Conservation (phyloP, 129 eudicot genomes). For the Chrysanthemum makinoi region DNA sequence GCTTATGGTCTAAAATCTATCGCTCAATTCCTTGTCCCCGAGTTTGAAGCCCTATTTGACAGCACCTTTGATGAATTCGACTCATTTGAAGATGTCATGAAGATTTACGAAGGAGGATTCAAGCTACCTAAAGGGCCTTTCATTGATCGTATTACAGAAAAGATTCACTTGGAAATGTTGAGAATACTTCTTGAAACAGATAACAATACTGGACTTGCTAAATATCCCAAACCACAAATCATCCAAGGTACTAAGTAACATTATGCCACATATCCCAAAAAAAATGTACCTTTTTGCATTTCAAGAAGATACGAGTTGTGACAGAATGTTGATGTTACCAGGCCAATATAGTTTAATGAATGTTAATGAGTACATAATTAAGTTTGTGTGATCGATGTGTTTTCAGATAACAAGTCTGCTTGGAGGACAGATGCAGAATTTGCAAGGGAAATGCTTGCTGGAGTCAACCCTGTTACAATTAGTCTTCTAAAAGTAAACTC, state of each 20-base stretch:
- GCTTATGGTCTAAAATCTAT: slow-evolving; percentile 52
- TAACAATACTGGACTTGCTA: slow-evolving; percentile 36
- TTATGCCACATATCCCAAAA: background rate
- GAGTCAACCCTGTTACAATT: slow-evolving; percentile 50
- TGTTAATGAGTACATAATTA: background rate
- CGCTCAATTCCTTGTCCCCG: slow-evolving; percentile 45
- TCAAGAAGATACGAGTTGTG: background rate
- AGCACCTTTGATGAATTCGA: slow-evolving; percentile 52
- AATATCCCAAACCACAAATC: slow-evolving; percentile 60
- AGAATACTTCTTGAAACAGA: slow-evolving; percentile 46
- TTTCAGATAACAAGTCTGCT: slow-evolving; percentile 48
- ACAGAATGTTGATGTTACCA: background rate
- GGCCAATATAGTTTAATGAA: background rate
- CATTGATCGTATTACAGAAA: slow-evolving; percentile 32
- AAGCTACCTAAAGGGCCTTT: slow-evolving; percentile 43
- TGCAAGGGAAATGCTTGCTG: slow-evolving; percentile 62
- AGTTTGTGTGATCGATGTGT: background rate
- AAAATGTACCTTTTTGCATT: background rate
- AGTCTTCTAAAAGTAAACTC: slow-evolving; percentile 44
- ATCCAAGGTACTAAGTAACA: slow-evolving; percentile 44
- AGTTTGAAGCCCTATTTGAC: slow-evolving; percentile 47
- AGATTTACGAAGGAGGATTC: slow-evolving; percentile 57
- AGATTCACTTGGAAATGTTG: slow-evolving; percentile 48
- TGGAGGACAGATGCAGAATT: slow-evolving; percentile 71
- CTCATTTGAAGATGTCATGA: slow-evolving; percentile 43